Evolutionary conservation across 2,329 filamentous ascomycete genomes (phyloP).

Genomic region (Fusarium bactridioides): DNA sequence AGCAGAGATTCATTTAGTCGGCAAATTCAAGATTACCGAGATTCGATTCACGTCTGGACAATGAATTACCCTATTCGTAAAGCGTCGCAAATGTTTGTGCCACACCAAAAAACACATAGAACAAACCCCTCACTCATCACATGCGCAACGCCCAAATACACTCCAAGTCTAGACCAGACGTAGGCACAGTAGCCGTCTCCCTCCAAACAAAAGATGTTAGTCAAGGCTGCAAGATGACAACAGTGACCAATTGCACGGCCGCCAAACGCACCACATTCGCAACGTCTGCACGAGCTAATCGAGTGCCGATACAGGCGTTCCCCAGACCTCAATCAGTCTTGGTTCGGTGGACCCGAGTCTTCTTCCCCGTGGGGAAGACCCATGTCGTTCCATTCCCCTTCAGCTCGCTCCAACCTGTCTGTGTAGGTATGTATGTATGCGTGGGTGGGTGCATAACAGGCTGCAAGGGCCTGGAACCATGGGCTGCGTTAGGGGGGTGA

Average conservation of each 20-base stretch:
- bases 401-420: background rate
- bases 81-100: background rate
- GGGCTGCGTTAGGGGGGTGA: background rate
- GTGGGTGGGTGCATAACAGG: background rate
- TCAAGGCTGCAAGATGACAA: conserved; percentile 1
- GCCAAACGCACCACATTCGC: conserved; percentile 1
- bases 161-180: background rate
- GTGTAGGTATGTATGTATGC: background rate
- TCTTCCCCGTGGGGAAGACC: conserved; percentile 23
- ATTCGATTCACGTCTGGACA: background rate
- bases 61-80: background rate
- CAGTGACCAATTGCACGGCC: background rate
- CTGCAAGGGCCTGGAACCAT: conserved; percentile 4
- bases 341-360: conserved; percentile 8
- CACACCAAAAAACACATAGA: background rate
- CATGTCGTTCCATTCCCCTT: background rate
- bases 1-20: background rate
- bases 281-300: background rate
- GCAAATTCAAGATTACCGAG: background rate
- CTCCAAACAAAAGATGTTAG: background rate
- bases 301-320: background rate
- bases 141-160: conserved; percentile 2
- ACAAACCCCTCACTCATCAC: conserved; percentile 12
- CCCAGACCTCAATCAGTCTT: background rate
- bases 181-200: background rate